phyloP scores from a whole-genome alignment of 352 stramenopile genomes.

The Globisporangium paroecandrum region DNA sequence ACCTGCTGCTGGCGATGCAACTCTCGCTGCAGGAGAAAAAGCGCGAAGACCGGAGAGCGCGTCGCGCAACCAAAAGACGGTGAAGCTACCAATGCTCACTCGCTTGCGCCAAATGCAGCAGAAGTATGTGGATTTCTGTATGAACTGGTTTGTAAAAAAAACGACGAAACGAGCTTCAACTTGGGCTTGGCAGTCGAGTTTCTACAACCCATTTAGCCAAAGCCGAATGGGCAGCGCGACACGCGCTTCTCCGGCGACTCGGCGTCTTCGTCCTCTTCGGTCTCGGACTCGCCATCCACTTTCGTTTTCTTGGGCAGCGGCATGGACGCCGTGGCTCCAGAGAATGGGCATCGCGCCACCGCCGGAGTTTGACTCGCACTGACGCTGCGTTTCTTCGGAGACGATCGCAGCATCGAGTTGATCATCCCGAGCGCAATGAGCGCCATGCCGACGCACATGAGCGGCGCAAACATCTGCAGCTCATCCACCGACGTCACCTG shows the following conservation, averaged over 20 bases:
- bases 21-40: constrained; percentile 72
- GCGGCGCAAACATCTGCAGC: constrained; percentile 61
- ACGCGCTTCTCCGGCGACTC: constrained; percentile 52
- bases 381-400: constrained; percentile 21
- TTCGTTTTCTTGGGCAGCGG: constrained; percentile 2
- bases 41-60: constrained; percentile 39
- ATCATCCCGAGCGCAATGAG: constrained; percentile 47
- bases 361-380: constrained; percentile 5
- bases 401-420: constrained; percentile 37
- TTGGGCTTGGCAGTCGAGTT: not conserved
- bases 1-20: constrained; percentile 46
- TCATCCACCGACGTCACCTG: constrained; percentile 45
- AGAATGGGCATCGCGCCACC: constrained; percentile 16
- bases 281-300: constrained; percentile 13
- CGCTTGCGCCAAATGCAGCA: not conserved
- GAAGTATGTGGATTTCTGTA: not conserved
- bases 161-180: not conserved
- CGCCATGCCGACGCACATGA: constrained; percentile 57
- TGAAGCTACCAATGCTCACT: constrained; percentile 14
- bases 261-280: constrained; percentile 32
- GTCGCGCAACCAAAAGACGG: constrained; percentile 38
- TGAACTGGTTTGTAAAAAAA: not conserved
- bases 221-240: constrained; percentile 58
- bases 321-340: constrained; percentile 9
- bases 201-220: constrained; percentile 18